Evolutionary conservation across 495 filamentous ascomycete species (phyloP).

Genomic region (Podospora australis): DNA sequence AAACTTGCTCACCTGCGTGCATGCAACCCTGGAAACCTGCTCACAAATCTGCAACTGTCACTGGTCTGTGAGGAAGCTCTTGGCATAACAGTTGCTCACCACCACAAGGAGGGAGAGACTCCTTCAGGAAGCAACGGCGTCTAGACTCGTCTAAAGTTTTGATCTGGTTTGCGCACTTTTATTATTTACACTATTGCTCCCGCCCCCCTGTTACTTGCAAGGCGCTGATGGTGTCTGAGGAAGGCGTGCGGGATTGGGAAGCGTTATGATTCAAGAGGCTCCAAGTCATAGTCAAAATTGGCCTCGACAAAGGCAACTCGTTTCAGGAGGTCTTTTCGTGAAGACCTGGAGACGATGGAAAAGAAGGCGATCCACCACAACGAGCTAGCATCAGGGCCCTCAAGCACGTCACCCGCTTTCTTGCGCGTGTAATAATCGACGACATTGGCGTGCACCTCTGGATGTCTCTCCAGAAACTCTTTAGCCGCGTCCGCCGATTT

Average conservation of each 20-base stretch:
- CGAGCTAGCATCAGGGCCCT: slow-evolving; percentile 17
- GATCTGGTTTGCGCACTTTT: not conserved
- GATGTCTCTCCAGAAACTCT: slow-evolving; percentile 16
- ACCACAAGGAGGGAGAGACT: not conserved
- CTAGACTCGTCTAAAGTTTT: not conserved
- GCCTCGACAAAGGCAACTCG: slow-evolving; percentile 1
- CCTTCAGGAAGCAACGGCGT: too few species aligned
- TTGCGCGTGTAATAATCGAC: slow-evolving; percentile 17
- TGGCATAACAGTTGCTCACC: not conserved
- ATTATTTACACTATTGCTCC: too few species aligned
- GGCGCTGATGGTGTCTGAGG: too few species aligned
- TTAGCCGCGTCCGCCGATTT: slow-evolving; percentile 10
- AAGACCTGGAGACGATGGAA: not conserved
- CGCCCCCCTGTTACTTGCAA: too few species aligned
- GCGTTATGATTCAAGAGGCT: not conserved
- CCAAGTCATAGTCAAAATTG: slow-evolving; percentile 5
- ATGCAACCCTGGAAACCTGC: not conserved
- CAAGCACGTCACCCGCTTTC: slow-evolving; percentile 14
- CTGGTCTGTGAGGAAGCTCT: not conserved
- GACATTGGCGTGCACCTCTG: slow-evolving; percentile 12
- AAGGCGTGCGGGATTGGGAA: not conserved
- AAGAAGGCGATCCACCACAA: slow-evolving; percentile 14
- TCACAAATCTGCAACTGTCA: not conserved
- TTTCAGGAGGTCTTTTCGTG: not conserved
- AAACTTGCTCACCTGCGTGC: slow-evolving; percentile 5